Conservation (phyloP, 2,329 filamentous ascomycete species). For the Metarhizium guizhouense region DNA sequence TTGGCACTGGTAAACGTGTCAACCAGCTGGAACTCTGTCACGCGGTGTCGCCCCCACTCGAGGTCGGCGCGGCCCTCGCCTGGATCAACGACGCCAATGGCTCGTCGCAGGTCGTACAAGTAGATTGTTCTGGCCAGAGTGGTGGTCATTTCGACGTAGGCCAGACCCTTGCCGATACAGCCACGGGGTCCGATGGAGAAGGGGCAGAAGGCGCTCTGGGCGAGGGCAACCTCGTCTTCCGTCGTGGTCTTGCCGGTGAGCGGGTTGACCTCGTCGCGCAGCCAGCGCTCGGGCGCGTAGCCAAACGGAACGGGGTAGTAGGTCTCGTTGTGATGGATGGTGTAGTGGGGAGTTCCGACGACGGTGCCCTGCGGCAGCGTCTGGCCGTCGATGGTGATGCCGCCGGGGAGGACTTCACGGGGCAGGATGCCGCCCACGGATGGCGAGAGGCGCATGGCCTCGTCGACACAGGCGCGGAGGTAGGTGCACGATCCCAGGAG, state of each 20-base stretch:
- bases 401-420: constrained; percentile 48
- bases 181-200: constrained; percentile 62
- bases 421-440: constrained; percentile 52
- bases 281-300: constrained; percentile 59
- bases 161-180: constrained; percentile 63
- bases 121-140: constrained; percentile 53
- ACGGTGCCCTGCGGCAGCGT: constrained; percentile 49
- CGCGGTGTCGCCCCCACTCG: constrained; percentile 46
- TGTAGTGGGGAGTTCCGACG: constrained; percentile 57
- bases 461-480: constrained; percentile 55
- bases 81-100: constrained; percentile 38
- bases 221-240: constrained; percentile 42
- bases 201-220: constrained; percentile 64
- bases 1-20: constrained; percentile 70
- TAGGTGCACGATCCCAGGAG: constrained; percentile 43
- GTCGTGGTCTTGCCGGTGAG: constrained; percentile 28
- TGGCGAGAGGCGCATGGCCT: constrained; percentile 55
- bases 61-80: constrained; percentile 40
- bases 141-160: constrained; percentile 58
- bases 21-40: constrained; percentile 56
- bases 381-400: constrained; percentile 44
- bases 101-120: constrained; percentile 49
- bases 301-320: constrained; percentile 53
- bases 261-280: constrained; percentile 36
- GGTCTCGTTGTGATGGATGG: constrained; percentile 55